A percentile compares a stretch with the other conserved stretches of the same genome.
Conservation (phyloP, 2,329 filamentous ascomycete genomes). For the Cadophora sp. region DNA sequence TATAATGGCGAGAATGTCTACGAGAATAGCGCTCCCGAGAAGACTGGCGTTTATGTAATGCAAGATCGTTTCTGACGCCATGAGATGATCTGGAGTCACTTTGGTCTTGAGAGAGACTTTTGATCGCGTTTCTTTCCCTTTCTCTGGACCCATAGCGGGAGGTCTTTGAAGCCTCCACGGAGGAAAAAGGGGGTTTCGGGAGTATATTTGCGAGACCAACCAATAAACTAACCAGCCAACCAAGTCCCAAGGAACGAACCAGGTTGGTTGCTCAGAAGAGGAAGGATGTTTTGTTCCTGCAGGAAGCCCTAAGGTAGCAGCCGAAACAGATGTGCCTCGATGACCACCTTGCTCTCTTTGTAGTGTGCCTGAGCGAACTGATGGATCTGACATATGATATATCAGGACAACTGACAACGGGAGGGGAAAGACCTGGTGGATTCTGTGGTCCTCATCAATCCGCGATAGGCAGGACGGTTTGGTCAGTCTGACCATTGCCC, state of each 20-base stretch:
- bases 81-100: slow-evolving; percentile 4
- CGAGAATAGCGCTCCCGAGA: slow-evolving; percentile 2
- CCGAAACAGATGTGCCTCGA: slow-evolving; percentile 26
- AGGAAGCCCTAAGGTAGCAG: slow-evolving; percentile 31
- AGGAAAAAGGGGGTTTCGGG: slow-evolving; percentile 9
- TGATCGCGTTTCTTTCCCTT: background rate
- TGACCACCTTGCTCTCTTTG: background rate
- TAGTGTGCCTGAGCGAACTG: slow-evolving; percentile 27
- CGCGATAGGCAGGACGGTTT: slow-evolving; percentile 24
- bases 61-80: slow-evolving; percentile 10
- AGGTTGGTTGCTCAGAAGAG: slow-evolving; percentile 9
- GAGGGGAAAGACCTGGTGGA: slow-evolving; percentile 1
- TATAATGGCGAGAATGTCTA: background rate
- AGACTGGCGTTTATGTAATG: slow-evolving; percentile 13
- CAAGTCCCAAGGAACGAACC: background rate
- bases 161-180: background rate
- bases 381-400: slow-evolving; percentile 26
- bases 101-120: background rate
- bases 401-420: slow-evolving; percentile 20
- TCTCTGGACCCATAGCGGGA: slow-evolving; percentile 5
- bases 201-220: background rate
- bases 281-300: slow-evolving; percentile 34
- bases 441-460: slow-evolving; percentile 15
- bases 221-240: background rate
- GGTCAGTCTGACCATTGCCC: slow-evolving; percentile 11